Base-by-base conservation (phyloP, 257 asterid species). In the Nicotiana benthamiana region DNA sequence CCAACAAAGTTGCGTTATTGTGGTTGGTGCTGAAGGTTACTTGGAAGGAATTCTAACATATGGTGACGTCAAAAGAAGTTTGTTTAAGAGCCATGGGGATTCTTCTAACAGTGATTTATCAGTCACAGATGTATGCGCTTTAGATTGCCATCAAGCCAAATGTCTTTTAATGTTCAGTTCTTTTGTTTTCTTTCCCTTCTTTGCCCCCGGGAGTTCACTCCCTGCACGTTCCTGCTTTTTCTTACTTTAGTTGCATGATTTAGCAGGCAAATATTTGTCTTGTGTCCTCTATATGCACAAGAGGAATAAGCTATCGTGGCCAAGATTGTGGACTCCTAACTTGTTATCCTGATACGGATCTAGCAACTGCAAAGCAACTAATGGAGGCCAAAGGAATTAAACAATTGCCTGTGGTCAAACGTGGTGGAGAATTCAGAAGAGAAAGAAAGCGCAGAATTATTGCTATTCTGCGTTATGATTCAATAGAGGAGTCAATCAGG, bases 381-480 rank as follows among this genome's bases (percentile, higher is more conserved):
- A 92, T 94, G 93, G 99, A 92, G 88, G 98, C 98, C 26, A 96
- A 94, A 89, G 98, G 93, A 53, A 90, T 94, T 84, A 94, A 91
- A 79, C 99, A 96, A 75, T 89, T 96, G 86, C 98, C 99, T 17
- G 98, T 94, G 80, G 84, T 96, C 53, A 92, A 88, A 82, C 97
- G 93, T 17, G 86, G 87, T 27, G 89, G 87, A 79, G 92, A 88
- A 84, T 64, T 60, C 80, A 93, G 80, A 74, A 83, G 87, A 86
- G 95, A 94, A 85, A 74, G 89, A 86, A 95, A 85, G 81, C 94
- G 86, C 72, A 89, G 65, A 77, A 48, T 88, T 81, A 83, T 85
- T 68, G 98, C 92, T 81, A 77, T 94, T 83, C 95, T 94, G 80
- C 89, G 87, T 78, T 92, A 94, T 15, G 97, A 96, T 80, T 92